These are phyloP conservation scores for Casuarina cunninghamiana DNA, from an alignment of 306 rosid genomes.

Conservation along the genomic window DNA sequence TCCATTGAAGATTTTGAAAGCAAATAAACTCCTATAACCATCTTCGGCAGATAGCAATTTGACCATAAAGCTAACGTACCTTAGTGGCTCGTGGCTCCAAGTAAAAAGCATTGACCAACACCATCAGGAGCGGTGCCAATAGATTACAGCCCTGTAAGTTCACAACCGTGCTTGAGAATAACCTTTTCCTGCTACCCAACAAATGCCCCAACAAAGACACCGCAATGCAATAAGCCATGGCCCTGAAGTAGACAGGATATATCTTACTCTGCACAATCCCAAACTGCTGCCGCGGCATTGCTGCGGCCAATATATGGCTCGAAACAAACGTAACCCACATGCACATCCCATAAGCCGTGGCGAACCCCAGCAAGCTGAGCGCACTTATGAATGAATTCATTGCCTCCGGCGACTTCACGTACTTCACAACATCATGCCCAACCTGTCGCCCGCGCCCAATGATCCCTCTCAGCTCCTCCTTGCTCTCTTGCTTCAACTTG, in stretches of 20 bases:
- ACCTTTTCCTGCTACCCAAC: constrained; percentile 21
- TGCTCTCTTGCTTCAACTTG: not conserved
- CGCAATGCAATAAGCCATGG: constrained; percentile 49
- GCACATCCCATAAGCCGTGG: constrained; percentile 65
- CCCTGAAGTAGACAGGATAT: constrained; percentile 69
- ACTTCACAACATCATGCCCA: not conserved
- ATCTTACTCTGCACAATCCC: constrained; percentile 84
- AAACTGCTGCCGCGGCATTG: constrained; percentile 70
- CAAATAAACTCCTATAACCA: too few species aligned
- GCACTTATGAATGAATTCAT: constrained; percentile 20
- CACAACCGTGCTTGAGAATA: constrained; percentile 10
- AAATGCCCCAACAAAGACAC: constrained; percentile 55
- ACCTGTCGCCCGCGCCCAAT: not conserved
- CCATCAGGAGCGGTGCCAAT: constrained; percentile 38
- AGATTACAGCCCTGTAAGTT: constrained; percentile 48
- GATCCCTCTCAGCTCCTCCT: not conserved
- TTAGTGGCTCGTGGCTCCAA: constrained; percentile 83
- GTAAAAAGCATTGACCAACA: constrained; percentile 52
- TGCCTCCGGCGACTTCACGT: not conserved
- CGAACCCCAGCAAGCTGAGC: constrained; percentile 48
- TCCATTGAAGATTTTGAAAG: too few species aligned
- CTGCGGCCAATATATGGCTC: constrained; percentile 53
- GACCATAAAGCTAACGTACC: constrained; percentile 34
- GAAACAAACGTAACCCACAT: constrained; percentile 77
- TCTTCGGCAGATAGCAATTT: not conserved